Conservation (phyloP, 768 basidiomycete species). For the Leccinum barrowsii region DNA sequence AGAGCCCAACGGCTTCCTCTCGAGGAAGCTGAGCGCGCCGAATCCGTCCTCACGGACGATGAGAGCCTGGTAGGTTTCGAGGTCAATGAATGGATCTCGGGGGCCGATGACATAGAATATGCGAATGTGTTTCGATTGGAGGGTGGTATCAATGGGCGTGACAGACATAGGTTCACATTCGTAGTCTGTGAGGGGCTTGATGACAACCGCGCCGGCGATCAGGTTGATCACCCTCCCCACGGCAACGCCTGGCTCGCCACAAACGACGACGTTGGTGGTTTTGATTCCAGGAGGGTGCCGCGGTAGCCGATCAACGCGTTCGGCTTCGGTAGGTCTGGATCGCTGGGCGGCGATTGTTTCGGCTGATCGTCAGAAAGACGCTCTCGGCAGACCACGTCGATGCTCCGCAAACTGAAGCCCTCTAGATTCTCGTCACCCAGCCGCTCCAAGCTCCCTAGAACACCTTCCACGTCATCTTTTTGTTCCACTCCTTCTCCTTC, state of each 20-base stretch:
- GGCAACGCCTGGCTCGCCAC: slow-evolving; percentile 39
- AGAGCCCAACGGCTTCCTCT: too few species aligned
- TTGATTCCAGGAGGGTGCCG: slow-evolving; percentile 16
- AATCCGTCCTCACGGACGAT: too few species aligned
- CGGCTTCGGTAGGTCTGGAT: slow-evolving; percentile 13
- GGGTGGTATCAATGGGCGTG: slow-evolving; percentile 21
- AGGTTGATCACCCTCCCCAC: slow-evolving; percentile 28
- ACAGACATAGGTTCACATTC: slow-evolving; percentile 33
- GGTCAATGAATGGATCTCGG: slow-evolving; percentile 26
- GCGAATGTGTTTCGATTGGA: slow-evolving; percentile 19
- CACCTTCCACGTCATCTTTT: neutral
- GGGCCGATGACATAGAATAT: slow-evolving; percentile 32
- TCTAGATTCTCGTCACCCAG: slow-evolving; percentile 10
- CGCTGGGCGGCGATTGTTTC: neutral
- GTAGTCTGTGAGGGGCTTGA: slow-evolving; percentile 23
- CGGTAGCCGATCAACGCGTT: slow-evolving; percentile 17
- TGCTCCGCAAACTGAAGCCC: slow-evolving; percentile 10
- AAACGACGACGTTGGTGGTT: slow-evolving; percentile 39
- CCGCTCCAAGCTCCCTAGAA: slow-evolving; percentile 21
- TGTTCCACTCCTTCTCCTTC: neutral
- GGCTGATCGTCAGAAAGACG: neutral
- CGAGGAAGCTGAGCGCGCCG: too few species aligned
- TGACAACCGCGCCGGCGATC: slow-evolving; percentile 13
- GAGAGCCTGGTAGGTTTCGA: slow-evolving; percentile 11
- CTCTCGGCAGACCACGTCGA: slow-evolving; percentile 10